These are phyloP conservation scores for Hordeum pubiflorum DNA, from an alignment of 202 grass and related monocot species.

Conservation along the genomic window DNA sequence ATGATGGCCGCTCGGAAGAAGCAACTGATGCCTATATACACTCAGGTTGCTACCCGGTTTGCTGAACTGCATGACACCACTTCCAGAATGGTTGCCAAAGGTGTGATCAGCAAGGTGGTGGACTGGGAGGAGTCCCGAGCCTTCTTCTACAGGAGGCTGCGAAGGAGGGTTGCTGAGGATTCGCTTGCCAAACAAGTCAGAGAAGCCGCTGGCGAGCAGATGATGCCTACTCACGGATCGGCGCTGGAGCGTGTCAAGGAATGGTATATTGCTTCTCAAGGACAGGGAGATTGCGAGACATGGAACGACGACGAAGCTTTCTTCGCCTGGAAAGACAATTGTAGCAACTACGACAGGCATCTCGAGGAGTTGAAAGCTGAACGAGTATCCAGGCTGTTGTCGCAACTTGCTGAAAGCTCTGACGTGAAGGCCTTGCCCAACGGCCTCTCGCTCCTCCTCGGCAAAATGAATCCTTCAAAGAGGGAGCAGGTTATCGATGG, in stretches of 20 bases:
- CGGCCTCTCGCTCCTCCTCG: slow-evolving; percentile 57
- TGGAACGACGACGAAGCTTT: slow-evolving; percentile 83
- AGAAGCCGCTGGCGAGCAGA: slow-evolving; percentile 54
- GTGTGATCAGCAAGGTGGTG: slow-evolving; percentile 66
- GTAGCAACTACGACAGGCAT: slow-evolving; percentile 59
- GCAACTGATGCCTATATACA: slow-evolving; percentile 77
- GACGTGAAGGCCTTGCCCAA: slow-evolving; percentile 61
- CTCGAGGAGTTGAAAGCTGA: slow-evolving; percentile 65
- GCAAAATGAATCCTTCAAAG: slow-evolving; percentile 81
- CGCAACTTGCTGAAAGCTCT: slow-evolving; percentile 53
- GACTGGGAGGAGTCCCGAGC: slow-evolving; percentile 69
- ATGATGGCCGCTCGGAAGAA: slow-evolving; percentile 52
- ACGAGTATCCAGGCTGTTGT: slow-evolving; percentile 51
- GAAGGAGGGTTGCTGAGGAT: slow-evolving; percentile 67
- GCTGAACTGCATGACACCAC: slow-evolving; percentile 90
- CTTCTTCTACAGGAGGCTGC: slow-evolving; percentile 87
- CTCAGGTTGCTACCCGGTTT: slow-evolving; percentile 85
- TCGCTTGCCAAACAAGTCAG: slow-evolving; percentile 56
- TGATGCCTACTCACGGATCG: slow-evolving; percentile 38
- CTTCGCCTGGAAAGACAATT: slow-evolving; percentile 74
- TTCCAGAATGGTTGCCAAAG: slow-evolving; percentile 79
- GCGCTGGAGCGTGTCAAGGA: slow-evolving; percentile 50
- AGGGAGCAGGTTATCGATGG: slow-evolving; percentile 53
- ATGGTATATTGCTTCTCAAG: slow-evolving; percentile 53
- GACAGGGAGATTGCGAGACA: slow-evolving; percentile 14